Conservation (phyloP, 2,329 filamentous ascomycete genomes). For the Cadophora sp. region DNA sequence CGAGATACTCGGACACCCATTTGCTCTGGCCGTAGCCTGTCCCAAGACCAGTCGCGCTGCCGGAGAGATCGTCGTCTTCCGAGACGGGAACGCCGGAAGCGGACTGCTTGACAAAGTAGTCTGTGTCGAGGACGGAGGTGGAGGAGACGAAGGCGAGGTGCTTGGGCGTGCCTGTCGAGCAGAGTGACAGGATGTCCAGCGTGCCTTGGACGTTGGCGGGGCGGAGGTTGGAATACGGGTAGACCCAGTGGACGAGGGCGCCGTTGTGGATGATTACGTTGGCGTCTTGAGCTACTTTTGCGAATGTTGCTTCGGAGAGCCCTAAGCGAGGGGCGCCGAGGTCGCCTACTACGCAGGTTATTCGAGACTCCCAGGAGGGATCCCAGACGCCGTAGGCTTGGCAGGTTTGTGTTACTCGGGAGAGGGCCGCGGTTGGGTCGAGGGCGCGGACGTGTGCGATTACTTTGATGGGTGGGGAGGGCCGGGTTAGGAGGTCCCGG, state of each 20-base stretch:
- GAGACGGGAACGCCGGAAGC: slow-evolving; percentile 68
- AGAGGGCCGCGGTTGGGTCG: slow-evolving; percentile 62
- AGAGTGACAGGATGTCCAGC: slow-evolving; percentile 77
- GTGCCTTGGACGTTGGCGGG: slow-evolving; percentile 82
- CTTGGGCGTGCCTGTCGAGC: slow-evolving; percentile 79
- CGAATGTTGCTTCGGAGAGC: slow-evolving; percentile 70
- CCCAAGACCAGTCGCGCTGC: slow-evolving; percentile 76
- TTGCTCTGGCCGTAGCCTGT: slow-evolving; percentile 94
- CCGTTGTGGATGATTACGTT: slow-evolving; percentile 86
- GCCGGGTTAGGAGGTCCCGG: slow-evolving; percentile 72
- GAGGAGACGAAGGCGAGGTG: slow-evolving; percentile 82
- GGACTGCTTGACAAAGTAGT: slow-evolving; percentile 80
- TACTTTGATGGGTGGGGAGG: slow-evolving; percentile 62
- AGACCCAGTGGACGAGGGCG: slow-evolving; percentile 82
- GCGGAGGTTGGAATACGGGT: slow-evolving; percentile 75
- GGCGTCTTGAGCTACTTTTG: slow-evolving; percentile 66
- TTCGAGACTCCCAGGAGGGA: slow-evolving; percentile 67
- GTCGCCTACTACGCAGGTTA: slow-evolving; percentile 76
- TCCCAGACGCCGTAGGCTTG: slow-evolving; percentile 83
- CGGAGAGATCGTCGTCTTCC: slow-evolving; percentile 80
- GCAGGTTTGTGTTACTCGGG: slow-evolving; percentile 71
- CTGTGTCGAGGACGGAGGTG: slow-evolving; percentile 81
- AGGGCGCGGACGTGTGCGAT: slow-evolving; percentile 79
- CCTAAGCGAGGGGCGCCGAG: slow-evolving; percentile 76
- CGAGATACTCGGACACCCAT: slow-evolving; percentile 75